These are phyloP conservation scores for Colletotrichum endophyticum DNA, from an alignment of 2,329 filamentous ascomycete genomes.

Conservation along the genomic window DNA sequence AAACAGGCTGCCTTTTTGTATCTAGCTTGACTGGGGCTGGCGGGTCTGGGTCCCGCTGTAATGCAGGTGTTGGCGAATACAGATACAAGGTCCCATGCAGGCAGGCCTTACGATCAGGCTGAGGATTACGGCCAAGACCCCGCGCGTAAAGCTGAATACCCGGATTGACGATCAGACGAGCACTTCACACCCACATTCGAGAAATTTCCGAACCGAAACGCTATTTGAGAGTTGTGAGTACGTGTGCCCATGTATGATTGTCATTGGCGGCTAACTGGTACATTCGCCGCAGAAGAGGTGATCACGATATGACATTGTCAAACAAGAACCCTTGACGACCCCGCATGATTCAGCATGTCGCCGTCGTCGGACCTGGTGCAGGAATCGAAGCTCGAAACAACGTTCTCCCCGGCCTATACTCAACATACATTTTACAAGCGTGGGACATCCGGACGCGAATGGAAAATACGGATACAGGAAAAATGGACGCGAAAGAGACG, in stretches of 20 bases:
- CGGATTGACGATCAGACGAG: neutral
- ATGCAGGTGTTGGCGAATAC: neutral
- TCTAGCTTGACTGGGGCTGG: neutral
- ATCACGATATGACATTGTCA: neutral
- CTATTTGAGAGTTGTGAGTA: neutral
- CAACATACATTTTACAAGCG: neutral
- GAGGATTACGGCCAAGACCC: neutral
- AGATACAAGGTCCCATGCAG: neutral
- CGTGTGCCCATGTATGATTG: neutral
- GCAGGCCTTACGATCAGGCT: neutral
- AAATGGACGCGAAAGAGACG: neutral
- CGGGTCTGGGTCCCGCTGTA: neutral
- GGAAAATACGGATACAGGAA: neutral
- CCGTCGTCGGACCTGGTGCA: neutral
- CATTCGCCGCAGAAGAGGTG: neutral
- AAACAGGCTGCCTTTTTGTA: neutral
- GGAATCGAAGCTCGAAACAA: neutral
- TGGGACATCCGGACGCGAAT: neutral
- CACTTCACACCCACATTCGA: neutral
- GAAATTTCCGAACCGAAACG: neutral
- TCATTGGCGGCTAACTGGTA: neutral
- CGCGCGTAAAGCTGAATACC: neutral
- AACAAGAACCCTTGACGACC: neutral
- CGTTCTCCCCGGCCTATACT: neutral
- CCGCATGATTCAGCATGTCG: neutral